Evolutionary conservation across 2,329 filamentous ascomycete species (phyloP).

Genomic region (Penicillium frequentans): DNA sequence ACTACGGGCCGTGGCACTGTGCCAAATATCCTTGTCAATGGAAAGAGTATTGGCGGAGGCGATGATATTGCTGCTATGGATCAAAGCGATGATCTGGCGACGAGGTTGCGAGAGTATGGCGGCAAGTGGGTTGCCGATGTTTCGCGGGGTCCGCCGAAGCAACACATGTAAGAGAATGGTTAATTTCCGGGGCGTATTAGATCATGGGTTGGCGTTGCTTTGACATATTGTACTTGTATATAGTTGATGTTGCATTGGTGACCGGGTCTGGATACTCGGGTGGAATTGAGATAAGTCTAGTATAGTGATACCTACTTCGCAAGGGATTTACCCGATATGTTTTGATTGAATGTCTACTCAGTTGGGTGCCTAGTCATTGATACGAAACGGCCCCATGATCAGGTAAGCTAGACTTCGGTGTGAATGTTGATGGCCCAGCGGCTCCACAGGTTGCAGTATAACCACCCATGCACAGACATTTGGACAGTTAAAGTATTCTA

Average conservation of each 20-base stretch:
- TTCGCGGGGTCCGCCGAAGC: slow-evolving; percentile 9
- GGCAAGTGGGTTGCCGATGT: slow-evolving; percentile 61
- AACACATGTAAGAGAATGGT: neutral
- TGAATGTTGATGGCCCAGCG: too few species aligned
- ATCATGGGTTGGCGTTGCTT: neutral
- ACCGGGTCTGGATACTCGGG: neutral
- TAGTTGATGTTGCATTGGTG: neutral
- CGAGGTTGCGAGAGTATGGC: slow-evolving; percentile 71
- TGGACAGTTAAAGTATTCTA: too few species aligned
- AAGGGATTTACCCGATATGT: too few species aligned
- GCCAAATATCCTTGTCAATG: slow-evolving; percentile 86
- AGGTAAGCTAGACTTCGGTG: too few species aligned
- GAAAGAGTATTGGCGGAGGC: slow-evolving; percentile 83
- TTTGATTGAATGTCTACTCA: too few species aligned
- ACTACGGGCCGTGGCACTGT: slow-evolving; percentile 83
- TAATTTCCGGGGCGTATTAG: neutral
- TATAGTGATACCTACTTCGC: neutral
- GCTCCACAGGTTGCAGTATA: too few species aligned
- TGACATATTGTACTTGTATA: neutral
- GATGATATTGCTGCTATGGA: slow-evolving; percentile 80
- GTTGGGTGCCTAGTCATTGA: too few species aligned
- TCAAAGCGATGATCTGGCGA: slow-evolving; percentile 63
- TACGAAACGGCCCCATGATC: too few species aligned
- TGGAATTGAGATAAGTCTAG: neutral
- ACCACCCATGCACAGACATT: too few species aligned